Base-by-base conservation (phyloP, 306 rosid genomes). In the Fragaria nilgerrensis region DNA sequence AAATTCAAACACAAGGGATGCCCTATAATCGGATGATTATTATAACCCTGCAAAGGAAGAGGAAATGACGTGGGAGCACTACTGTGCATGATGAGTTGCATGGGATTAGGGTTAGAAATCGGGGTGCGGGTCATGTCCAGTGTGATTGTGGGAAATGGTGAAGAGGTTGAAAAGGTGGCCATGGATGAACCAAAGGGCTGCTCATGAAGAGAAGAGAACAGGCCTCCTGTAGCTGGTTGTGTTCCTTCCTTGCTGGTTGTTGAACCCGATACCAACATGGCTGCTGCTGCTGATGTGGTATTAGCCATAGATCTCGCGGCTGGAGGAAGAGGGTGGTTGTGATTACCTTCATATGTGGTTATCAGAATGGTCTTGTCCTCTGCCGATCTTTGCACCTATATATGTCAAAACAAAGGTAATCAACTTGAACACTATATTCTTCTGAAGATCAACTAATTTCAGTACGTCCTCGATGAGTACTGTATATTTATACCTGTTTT, bases 311-410 rank as follows among this genome's bases (percentile, higher is more conserved):
- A 78, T 0, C 78, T 67, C 36, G 88, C 92, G 1, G 85, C 82
- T 3, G 88, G 86, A 23, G 93, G 96, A 7, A 87, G 86, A 17
- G 85, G 83, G 68, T 91, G 96, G 72, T 76, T 91, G 84, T 91
- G 96, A 11, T 84, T 82, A 0, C 93, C 93, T 84, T 91, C 93
- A 48, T 91, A 91, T 0, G 93, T 91, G 50, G 93, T 90, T 66
- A 74, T 78, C 64, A 91, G 74, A 50, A 89, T 79, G 9, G 79
- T 75, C 37, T 79, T 79, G 65, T 90, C 93, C 62, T 90, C 85
- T 1, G 82, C 93, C 55, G 87, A 78, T 75, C 93, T 85, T 82
- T 90, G 96, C 64, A 91, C 64, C 64, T 58, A 58, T 8, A 41
- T 53, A 53, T 58, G 34, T 58, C 12, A 58, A 23, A 58, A 58